phyloP scores from a whole-genome alignment of 495 filamentous ascomycete genomes.

The Oidiodendron maius region DNA sequence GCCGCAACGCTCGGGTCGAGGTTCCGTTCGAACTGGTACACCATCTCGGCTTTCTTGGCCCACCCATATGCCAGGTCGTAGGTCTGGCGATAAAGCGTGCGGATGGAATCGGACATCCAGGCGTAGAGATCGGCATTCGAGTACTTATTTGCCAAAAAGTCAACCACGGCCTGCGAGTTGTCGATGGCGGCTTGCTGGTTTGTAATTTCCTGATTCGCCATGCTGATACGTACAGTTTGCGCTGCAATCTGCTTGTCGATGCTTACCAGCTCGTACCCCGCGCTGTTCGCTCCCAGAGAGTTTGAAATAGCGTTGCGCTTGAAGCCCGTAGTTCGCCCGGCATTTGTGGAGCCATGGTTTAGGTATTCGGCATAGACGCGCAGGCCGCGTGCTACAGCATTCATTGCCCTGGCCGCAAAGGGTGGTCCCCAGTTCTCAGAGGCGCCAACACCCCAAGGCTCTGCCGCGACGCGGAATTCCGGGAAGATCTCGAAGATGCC shows the following conservation, averaged over 20 bases:
- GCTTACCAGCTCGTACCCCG: slow-evolving; percentile 20
- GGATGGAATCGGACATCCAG: slow-evolving; percentile 17
- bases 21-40: slow-evolving; percentile 21
- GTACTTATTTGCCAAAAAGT: slow-evolving; percentile 26
- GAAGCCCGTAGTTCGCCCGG: no score
- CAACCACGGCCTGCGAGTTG: slow-evolving; percentile 10
- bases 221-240: slow-evolving; percentile 12
- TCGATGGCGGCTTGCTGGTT: slow-evolving; percentile 18
- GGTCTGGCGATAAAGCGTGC: slow-evolving; percentile 15
- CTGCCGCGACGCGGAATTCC: no score
- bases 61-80: slow-evolving; percentile 13
- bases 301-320: no score
- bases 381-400: no score
- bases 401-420: no score
- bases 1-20: neutral
- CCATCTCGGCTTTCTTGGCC: slow-evolving; percentile 11
- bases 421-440: no score
- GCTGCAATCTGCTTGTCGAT: slow-evolving; percentile 27
- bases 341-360: no score
- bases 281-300: neutral
- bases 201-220: slow-evolving; percentile 16
- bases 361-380: neutral
- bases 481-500: no score
- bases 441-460: no score
- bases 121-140: slow-evolving; percentile 25